Percentiles rank a stretch among this genome's conserved stretches.
Evolutionary conservation across 805 yeast species (phyloP).

Genomic region (Saturnispora serradocipensis): DNA sequence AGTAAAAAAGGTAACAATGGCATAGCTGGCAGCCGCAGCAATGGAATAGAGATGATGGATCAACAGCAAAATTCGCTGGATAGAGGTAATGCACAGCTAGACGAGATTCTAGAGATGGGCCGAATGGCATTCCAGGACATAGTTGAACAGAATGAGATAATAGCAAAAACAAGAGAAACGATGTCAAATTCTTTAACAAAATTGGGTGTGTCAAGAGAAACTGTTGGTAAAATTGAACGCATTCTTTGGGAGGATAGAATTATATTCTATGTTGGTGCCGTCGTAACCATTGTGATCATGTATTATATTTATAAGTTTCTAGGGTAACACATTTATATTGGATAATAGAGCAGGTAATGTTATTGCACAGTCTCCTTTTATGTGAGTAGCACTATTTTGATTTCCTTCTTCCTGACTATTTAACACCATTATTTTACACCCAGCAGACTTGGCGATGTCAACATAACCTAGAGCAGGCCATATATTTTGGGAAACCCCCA

Average conservation of each 20-base stretch:
- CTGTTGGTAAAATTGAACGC: constrained; percentile 70
- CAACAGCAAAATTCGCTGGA: constrained; percentile 38
- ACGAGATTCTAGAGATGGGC: constrained; percentile 87
- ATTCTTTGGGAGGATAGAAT: constrained; percentile 81
- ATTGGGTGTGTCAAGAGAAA: constrained; percentile 77
- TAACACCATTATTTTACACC: not conserved
- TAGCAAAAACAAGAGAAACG: constrained; percentile 51
- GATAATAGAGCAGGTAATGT: not conserved
- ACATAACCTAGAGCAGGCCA: constrained; percentile 57
- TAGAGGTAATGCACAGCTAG: constrained; percentile 73
- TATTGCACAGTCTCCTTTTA: not conserved
- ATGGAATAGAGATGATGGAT: constrained; percentile 53
- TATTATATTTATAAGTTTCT: not conserved
- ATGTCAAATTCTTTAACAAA: constrained; percentile 66
- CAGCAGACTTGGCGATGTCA: not conserved
- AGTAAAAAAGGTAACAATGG: constrained; percentile 1
- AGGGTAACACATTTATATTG: not conserved
- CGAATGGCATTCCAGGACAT: constrained; percentile 76
- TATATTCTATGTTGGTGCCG: constrained; percentile 70
- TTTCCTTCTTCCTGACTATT: not conserved
- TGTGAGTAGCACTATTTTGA: not conserved
- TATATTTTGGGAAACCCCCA: constrained; percentile 78
- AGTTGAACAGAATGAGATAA: constrained; percentile 71
- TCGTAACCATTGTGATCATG: constrained; percentile 30
- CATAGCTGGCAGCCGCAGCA: constrained; percentile 13